phyloP scores from a whole-genome alignment of 192 early-diverging fungal species.

The Kickxella alabastrina region DNA sequence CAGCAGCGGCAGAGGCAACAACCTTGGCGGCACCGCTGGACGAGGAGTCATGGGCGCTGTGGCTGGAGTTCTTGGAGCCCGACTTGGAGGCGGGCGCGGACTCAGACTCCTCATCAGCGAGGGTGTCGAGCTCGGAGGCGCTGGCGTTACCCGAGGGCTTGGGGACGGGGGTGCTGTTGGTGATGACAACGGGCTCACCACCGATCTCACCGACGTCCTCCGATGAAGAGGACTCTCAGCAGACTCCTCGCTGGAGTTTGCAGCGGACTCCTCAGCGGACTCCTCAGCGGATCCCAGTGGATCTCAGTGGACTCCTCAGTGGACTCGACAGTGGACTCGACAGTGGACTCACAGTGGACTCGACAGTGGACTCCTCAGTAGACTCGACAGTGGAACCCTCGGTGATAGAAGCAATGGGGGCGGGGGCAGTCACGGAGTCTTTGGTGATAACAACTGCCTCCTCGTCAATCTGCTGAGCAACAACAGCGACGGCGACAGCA shows the following conservation, averaged over 20 bases:
- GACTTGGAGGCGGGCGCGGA: not conserved
- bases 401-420: not conserved
- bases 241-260: not conserved
- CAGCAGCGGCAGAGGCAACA: constrained; percentile 21
- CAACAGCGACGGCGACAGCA: constrained; percentile 31
- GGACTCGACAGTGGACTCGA: not conserved
- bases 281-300: not conserved
- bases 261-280: not conserved
- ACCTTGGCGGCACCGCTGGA: constrained; percentile 21
- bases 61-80: not conserved
- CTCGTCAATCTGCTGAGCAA: constrained; percentile 30
- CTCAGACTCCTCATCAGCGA: not conserved
- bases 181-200: constrained; percentile 1
- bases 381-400: not conserved
- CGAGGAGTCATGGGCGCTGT: not conserved
- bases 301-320: not conserved
- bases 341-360: not conserved
- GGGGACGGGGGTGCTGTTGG: constrained; percentile 1
- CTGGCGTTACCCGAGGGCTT: constrained; percentile 1
- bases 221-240: not conserved
- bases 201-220: constrained; percentile 1
- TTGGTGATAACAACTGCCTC: constrained; percentile 7
- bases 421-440: not conserved
- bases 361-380: not conserved
- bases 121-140: constrained; percentile 3